phyloP scores from a whole-genome alignment of 768 basidiomycete genomes.

The Agaricus sinodeliciosus region DNA sequence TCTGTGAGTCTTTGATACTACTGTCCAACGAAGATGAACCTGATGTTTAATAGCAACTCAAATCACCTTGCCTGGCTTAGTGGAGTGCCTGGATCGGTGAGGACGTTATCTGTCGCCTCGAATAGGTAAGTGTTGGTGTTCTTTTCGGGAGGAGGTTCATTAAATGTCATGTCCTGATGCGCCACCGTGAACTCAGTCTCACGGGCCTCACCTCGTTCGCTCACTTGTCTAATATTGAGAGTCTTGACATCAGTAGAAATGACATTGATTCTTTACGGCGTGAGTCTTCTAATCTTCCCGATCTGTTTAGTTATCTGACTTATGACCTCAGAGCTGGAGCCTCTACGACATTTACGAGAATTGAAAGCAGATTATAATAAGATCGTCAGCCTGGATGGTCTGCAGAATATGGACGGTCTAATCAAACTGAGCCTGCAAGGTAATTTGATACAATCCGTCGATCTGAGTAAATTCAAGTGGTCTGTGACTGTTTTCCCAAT shows the following conservation, averaged over 20 bases:
- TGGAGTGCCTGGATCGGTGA: constrained; percentile 63
- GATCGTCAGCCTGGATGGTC: constrained; percentile 66
- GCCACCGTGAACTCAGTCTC: constrained; percentile 40
- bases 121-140: constrained; percentile 49
- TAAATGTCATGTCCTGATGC: constrained; percentile 11
- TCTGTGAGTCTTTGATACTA: constrained; percentile 48
- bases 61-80: constrained; percentile 78
- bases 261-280: constrained; percentile 82
- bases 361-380: constrained; percentile 86
- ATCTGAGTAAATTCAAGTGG: constrained; percentile 65
- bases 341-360: constrained; percentile 81
- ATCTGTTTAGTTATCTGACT: constrained; percentile 8
- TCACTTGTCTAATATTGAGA: constrained; percentile 81
- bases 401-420: constrained; percentile 75
- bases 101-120: constrained; percentile 71
- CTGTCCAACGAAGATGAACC: constrained; percentile 4
- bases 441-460: constrained; percentile 59
- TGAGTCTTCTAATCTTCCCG: constrained; percentile 37
- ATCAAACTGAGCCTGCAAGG: constrained; percentile 77
- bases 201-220: constrained; percentile 83
- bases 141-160: constrained; percentile 9
- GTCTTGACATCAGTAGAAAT: constrained; percentile 87
- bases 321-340: constrained; percentile 60
- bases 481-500: constrained; percentile 28
- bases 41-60: constrained; percentile 42